Percentiles rank a stretch among this genome's conserved stretches.
These are phyloP conservation scores for Poa annua DNA, from an alignment of 176 grass and related monocot genomes.

Conservation along the genomic window DNA sequence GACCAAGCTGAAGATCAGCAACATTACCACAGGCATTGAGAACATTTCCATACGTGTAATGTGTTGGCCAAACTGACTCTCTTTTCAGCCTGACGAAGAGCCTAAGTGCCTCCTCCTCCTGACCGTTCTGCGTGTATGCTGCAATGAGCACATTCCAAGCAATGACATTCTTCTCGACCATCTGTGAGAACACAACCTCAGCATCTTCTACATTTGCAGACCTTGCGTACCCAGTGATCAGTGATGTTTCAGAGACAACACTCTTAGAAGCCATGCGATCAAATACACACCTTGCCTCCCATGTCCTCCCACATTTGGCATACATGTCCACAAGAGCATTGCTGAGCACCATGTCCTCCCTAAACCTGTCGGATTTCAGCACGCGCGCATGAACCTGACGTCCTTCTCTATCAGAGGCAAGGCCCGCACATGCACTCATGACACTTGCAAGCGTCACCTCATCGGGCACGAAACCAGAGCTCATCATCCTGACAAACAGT, in stretches of 20 bases:
- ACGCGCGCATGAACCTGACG: slow-evolving; percentile 7
- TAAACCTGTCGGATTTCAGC: neutral
- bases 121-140: neutral
- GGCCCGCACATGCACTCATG: slow-evolving; percentile 25
- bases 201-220: slow-evolving; percentile 22
- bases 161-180: slow-evolving; percentile 34
- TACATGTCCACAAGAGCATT: slow-evolving; percentile 33
- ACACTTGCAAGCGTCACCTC: slow-evolving; percentile 24
- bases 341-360: slow-evolving; percentile 25
- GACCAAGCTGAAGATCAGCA: slow-evolving; percentile 35
- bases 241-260: slow-evolving; percentile 24
- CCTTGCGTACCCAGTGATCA: slow-evolving; percentile 28
- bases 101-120: slow-evolving; percentile 21
- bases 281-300: slow-evolving; percentile 22
- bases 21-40: slow-evolving; percentile 29
- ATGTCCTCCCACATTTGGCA: slow-evolving; percentile 27
- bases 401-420: slow-evolving; percentile 10
- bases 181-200: slow-evolving; percentile 8
- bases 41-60: slow-evolving; percentile 29
- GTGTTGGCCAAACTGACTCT: slow-evolving; percentile 23
- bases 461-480: neutral
- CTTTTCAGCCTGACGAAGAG: slow-evolving; percentile 31
- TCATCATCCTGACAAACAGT: slow-evolving; percentile 12
- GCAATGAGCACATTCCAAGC: slow-evolving; percentile 36
- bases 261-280: slow-evolving; percentile 25